Percentiles rank a stretch among this genome's conserved stretches.
Conservation (phyloP, 2,329 filamentous ascomycete genomes). For the Scedosporium apiospermum region DNA sequence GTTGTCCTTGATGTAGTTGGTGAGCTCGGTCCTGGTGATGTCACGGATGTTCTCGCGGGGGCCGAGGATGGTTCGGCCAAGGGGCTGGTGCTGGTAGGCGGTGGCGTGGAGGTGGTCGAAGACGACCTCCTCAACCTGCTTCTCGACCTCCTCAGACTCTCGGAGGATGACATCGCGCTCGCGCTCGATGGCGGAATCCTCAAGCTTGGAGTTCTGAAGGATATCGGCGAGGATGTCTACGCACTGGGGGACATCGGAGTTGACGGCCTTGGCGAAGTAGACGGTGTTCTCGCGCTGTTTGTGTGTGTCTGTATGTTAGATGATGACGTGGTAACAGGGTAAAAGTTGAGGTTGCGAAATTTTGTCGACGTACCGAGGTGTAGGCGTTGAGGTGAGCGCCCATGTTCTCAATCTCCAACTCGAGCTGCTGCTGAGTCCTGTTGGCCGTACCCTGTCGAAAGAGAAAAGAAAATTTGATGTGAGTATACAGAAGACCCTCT, state of each 20-base stretch:
- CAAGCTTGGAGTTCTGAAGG: conserved; percentile 98
- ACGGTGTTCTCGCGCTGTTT: conserved; percentile 93
- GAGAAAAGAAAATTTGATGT: conserved; percentile 3
- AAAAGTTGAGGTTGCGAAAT: neutral
- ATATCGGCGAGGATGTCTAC: conserved; percentile 99
- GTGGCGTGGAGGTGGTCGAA: conserved; percentile 99
- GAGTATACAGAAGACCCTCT: neutral
- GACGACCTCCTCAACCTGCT: conserved; percentile 98
- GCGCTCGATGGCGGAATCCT: conserved; percentile 83
- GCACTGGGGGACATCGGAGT: conserved; percentile 89
- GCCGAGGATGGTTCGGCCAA: conserved; percentile 95
- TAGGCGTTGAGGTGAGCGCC: conserved; percentile 98
- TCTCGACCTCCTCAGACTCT: conserved; percentile 99
- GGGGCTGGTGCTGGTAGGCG: conserved; percentile 90
- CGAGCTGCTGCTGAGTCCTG: conserved; percentile 92
- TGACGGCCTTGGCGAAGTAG: conserved; percentile 99
- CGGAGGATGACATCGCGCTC: conserved; percentile 98
- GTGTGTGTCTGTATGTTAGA: conserved; percentile 8
- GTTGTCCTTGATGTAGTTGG: conserved; percentile 98
- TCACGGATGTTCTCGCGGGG: conserved; percentile 97
- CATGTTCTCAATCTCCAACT: conserved; percentile 99
- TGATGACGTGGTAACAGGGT: neutral
- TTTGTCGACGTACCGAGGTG: conserved; percentile 69
- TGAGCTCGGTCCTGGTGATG: conserved; percentile 84
- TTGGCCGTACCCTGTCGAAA: conserved; percentile 70